Conservation (phyloP, 345 rosid genomes). For the Citrus inodora region DNA sequence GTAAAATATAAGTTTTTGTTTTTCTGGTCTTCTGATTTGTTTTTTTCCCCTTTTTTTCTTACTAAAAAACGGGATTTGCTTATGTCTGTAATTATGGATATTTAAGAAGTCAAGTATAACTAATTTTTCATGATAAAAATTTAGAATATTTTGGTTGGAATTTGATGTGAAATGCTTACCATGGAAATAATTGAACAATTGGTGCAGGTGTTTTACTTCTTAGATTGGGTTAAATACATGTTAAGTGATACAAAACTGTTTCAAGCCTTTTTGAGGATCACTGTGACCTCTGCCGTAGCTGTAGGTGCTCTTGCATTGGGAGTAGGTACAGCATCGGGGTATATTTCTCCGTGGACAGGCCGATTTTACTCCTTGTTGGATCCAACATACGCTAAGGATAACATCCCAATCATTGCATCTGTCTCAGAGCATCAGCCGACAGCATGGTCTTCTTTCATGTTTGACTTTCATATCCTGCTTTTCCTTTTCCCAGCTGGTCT, state of each 20-base stretch:
- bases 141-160: neutral
- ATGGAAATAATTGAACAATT: constrained; percentile 4
- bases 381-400: constrained; percentile 98
- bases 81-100: neutral
- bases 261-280: constrained; percentile 82
- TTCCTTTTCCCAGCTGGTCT: constrained; percentile 99
- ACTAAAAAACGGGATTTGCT: neutral
- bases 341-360: constrained; percentile 99
- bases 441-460: constrained; percentile 99
- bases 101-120: neutral
- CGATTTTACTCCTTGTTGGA: constrained; percentile 94
- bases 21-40: neutral
- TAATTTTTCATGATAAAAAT: too few species aligned
- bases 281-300: constrained; percentile 68
- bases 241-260: constrained; percentile 79
- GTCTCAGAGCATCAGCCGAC: constrained; percentile 99
- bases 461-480: constrained; percentile 92
- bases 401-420: constrained; percentile 97
- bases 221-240: constrained; percentile 89
- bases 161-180: neutral
- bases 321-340: constrained; percentile 90
- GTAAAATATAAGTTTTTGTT: neutral
- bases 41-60: neutral
- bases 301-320: constrained; percentile 79
- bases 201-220: constrained; percentile 86